phyloP scores from a whole-genome alignment of 257 asterid genomes.

The Echites panduratus region DNA sequence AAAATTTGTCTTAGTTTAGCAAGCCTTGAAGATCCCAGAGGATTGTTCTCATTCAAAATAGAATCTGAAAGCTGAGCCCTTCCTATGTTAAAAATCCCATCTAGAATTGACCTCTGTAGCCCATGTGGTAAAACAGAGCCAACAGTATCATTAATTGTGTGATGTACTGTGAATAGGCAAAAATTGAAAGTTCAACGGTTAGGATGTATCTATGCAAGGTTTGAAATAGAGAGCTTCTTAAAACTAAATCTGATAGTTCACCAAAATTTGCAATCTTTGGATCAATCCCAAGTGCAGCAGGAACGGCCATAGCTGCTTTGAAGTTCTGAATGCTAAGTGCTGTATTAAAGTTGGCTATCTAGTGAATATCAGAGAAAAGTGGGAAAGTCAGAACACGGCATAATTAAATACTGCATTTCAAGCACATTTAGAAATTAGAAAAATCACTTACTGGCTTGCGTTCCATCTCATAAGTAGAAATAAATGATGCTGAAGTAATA shows the following conservation, averaged over 20 bases:
- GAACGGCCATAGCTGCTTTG: constrained; percentile 85
- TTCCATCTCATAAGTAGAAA: constrained; percentile 78
- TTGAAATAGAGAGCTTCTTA: constrained; percentile 8
- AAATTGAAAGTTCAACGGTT: not conserved
- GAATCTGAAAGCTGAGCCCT: constrained; percentile 77
- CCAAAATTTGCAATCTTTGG: constrained; percentile 85
- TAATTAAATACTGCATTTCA: not conserved
- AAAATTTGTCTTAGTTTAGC: constrained; percentile 59
- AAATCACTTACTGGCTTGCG: constrained; percentile 59
- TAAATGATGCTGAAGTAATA: constrained; percentile 51
- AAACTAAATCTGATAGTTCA: constrained; percentile 16
- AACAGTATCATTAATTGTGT: constrained; percentile 46
- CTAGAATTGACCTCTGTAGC: constrained; percentile 60
- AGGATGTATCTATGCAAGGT: constrained; percentile 2
- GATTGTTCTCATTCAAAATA: constrained; percentile 70
- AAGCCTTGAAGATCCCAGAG: constrained; percentile 79
- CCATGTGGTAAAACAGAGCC: constrained; percentile 63
- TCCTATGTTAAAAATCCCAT: constrained; percentile 78
- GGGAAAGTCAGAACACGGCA: not conserved
- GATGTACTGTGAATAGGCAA: constrained; percentile 57
- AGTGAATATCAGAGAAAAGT: constrained; percentile 19
- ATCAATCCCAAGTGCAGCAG: constrained; percentile 95
- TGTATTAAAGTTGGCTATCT: constrained; percentile 86
- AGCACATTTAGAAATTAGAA: not conserved
- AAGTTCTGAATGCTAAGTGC: constrained; percentile 77